phyloP scores from a whole-genome alignment of 495 filamentous ascomycete genomes.

The Trichoderma virens region DNA sequence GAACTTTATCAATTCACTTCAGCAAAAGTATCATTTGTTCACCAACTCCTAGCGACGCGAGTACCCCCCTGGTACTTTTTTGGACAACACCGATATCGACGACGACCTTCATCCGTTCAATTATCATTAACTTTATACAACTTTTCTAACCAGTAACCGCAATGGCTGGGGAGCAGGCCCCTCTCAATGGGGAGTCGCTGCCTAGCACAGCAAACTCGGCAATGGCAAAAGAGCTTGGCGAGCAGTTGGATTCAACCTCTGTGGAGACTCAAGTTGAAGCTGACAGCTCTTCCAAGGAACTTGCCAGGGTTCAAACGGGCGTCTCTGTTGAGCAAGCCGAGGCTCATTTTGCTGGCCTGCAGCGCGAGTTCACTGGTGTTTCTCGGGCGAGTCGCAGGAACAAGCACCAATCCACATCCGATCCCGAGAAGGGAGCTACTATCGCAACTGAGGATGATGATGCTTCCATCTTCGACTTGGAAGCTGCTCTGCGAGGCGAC shows the following conservation, averaged over 20 bases:
- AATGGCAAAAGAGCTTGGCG: background rate
- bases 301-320: conserved; percentile 23
- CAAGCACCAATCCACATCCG: conserved; percentile 27
- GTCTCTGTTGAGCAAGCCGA: conserved; percentile 68
- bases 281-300: background rate
- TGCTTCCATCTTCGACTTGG: conserved; percentile 58
- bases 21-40: background rate
- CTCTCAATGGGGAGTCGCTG: background rate
- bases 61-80: background rate
- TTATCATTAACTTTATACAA: background rate
- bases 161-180: background rate
- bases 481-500: conserved; percentile 58
- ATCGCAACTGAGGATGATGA: conserved; percentile 44
- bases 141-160: background rate
- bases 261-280: background rate
- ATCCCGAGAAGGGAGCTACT: conserved; percentile 38
- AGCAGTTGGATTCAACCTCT: conserved; percentile 2
- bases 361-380: conserved; percentile 59
- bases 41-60: background rate
- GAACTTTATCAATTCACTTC: background rate
- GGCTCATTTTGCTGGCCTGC: conserved; percentile 69
- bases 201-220: background rate
- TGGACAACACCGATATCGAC: background rate
- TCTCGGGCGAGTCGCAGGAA: conserved; percentile 46
- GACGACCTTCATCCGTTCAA: background rate